phyloP scores from a whole-genome alignment of 192 early-diverging fungal genomes.

The Chytriomyces confervae region DNA sequence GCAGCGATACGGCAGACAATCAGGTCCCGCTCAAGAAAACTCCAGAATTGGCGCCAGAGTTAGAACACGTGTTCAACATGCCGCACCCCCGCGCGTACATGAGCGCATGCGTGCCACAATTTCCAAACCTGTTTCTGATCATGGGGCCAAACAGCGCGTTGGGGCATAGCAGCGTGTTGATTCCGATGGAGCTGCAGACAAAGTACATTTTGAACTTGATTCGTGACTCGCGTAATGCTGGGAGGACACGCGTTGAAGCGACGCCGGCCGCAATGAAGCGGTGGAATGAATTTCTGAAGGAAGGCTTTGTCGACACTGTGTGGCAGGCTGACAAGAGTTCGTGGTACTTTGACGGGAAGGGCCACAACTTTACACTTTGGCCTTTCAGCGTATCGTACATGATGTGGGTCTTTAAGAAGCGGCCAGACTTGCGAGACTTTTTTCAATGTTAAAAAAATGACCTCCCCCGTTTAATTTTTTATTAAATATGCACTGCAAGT shows the following conservation, averaged over 20 bases:
- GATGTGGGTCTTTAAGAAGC: neutral
- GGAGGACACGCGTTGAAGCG: neutral
- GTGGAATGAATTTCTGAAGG: constrained; percentile 4
- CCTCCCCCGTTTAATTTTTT: too few species aligned
- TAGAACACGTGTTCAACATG: neutral
- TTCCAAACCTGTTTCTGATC: constrained; percentile 15
- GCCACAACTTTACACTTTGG: constrained; percentile 24
- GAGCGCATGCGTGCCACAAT: neutral
- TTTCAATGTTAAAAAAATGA: neutral
- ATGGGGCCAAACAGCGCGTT: constrained; percentile 8
- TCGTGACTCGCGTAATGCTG: neutral
- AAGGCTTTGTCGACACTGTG: constrained; percentile 22
- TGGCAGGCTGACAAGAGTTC: neutral
- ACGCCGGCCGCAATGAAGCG: neutral
- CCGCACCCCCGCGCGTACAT: neutral
- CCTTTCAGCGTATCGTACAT: neutral
- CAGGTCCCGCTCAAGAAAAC: too few species aligned
- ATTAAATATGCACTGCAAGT: too few species aligned
- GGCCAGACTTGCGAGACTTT: neutral
- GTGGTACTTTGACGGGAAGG: neutral
- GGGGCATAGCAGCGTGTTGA: constrained; percentile 14
- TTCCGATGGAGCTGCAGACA: constrained; percentile 16
- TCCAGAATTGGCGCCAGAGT: neutral
- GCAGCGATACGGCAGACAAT: too few species aligned
- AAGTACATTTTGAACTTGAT: neutral